A percentile compares a stretch with the other conserved stretches of the same genome.
These are phyloP conservation scores for Zea luxurians DNA, from an alignment of 176 grass and related monocot species.

Conservation along the genomic window DNA sequence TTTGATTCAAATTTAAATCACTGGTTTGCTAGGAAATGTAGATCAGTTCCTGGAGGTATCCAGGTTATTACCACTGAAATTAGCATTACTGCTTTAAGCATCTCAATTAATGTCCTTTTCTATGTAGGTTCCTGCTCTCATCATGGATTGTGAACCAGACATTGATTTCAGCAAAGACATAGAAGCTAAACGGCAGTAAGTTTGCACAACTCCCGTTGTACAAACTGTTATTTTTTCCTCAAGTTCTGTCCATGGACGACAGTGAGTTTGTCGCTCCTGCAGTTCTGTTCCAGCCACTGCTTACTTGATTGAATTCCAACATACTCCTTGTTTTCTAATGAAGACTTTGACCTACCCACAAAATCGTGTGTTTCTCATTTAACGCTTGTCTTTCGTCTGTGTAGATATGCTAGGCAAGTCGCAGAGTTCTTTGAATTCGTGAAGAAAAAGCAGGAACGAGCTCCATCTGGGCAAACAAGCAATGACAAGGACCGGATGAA, in stretches of 20 bases:
- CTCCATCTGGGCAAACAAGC: constrained; percentile 40
- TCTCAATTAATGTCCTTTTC: constrained; percentile 2
- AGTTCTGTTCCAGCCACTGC: background rate
- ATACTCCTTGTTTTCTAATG: background rate
- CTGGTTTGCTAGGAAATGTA: background rate
- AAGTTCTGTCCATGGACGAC: background rate
- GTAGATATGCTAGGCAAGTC: constrained; percentile 89
- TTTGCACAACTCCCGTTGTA: constrained; percentile 13
- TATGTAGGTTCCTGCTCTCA: constrained; percentile 80
- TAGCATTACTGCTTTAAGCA: background rate
- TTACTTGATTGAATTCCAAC: background rate
- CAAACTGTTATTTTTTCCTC: background rate
- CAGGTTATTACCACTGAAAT: background rate
- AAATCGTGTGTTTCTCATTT: constrained; percentile 11
- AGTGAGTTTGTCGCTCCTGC: background rate
- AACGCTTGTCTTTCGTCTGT: background rate
- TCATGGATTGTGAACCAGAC: constrained; percentile 94
- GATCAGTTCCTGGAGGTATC: background rate
- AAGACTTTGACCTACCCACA: background rate
- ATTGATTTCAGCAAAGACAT: constrained; percentile 93
- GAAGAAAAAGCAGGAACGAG: constrained; percentile 88
- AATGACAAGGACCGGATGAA: constrained; percentile 29
- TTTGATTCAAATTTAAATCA: background rate
- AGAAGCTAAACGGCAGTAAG: constrained; percentile 84
- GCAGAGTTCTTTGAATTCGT: constrained; percentile 95